A percentile compares a stretch with the other conserved stretches of the same genome.
Evolutionary conservation across 352 stramenopile species (phyloP).

Genomic region (Vaucheria bursata): DNA sequence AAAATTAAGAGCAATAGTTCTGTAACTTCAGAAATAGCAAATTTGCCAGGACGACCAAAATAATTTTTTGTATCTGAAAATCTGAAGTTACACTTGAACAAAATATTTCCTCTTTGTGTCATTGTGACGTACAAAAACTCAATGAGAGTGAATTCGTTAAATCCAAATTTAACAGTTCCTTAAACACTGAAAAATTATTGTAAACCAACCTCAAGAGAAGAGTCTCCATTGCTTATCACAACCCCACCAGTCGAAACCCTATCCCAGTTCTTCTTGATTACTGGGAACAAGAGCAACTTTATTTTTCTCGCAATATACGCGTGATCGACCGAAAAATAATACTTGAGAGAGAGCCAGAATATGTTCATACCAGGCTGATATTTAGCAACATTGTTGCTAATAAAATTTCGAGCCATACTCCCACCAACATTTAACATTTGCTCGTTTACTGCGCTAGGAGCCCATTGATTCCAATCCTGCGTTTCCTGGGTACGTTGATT

Average conservation of each 20-base stretch:
- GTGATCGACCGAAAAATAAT: constrained; percentile 44
- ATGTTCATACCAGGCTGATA: constrained; percentile 33
- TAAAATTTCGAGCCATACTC: constrained; percentile 26
- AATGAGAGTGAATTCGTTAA: no score
- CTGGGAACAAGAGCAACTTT: constrained; percentile 29
- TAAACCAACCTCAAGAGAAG: no score
- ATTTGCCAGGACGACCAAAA: no score
- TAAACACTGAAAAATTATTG: no score
- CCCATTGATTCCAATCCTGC: constrained; percentile 47
- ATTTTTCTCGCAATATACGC: constrained; percentile 36
- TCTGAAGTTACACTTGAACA: no score
- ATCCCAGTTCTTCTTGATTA: constrained; percentile 40
- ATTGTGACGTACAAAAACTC: no score
- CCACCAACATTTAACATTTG: constrained; percentile 42
- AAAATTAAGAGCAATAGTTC: no score
- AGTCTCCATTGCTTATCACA: no score
- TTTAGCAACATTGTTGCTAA: constrained; percentile 38
- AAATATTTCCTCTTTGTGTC: no score
- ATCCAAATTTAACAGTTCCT: no score
- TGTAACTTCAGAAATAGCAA: no score
- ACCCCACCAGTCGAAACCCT: constrained; percentile 15
- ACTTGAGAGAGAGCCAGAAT: constrained; percentile 37
- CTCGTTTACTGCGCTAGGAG: constrained; percentile 27
- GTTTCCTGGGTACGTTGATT: constrained; percentile 14
- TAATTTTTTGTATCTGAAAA: no score